phyloP scores from a whole-genome alignment of 2,329 filamentous ascomycete genomes.

The Fusarium piperis region DNA sequence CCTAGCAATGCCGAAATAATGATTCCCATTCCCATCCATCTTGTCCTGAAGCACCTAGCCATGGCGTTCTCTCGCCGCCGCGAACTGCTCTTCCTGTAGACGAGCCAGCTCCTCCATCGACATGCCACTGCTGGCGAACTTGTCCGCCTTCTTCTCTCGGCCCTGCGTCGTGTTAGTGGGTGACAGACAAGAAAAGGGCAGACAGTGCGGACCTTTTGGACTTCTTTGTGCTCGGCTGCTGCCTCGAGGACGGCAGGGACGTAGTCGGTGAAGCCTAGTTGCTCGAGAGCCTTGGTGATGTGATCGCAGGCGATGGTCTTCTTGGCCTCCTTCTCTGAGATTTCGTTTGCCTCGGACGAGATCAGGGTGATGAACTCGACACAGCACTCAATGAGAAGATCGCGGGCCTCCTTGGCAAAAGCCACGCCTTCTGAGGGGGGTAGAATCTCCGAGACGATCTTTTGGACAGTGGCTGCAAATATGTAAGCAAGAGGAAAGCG shows the following conservation, averaged over 20 bases:
- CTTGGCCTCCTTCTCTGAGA: slow-evolving; percentile 97
- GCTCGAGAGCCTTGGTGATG: slow-evolving; percentile 92
- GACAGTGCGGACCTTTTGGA: slow-evolving; percentile 77
- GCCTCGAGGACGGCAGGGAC: slow-evolving; percentile 87
- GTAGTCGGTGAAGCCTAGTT: slow-evolving; percentile 93
- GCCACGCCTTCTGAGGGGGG: slow-evolving; percentile 78
- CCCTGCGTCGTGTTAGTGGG: slow-evolving; percentile 68
- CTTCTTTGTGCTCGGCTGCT: slow-evolving; percentile 90
- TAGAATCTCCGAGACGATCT: slow-evolving; percentile 94
- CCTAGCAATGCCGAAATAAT: slow-evolving; percentile 48
- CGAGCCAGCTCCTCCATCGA: slow-evolving; percentile 88
- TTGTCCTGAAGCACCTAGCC: slow-evolving; percentile 31
- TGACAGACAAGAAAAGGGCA: slow-evolving; percentile 30
- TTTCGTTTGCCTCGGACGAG: slow-evolving; percentile 98
- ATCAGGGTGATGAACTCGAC: slow-evolving; percentile 99
- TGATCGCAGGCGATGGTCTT: slow-evolving; percentile 99
- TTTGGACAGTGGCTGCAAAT: slow-evolving; percentile 71
- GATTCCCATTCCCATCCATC: slow-evolving; percentile 31
- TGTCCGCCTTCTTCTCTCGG: slow-evolving; percentile 96
- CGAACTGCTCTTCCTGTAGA: slow-evolving; percentile 92
- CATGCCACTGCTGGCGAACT: slow-evolving; percentile 94
- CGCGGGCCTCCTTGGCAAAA: slow-evolving; percentile 94
- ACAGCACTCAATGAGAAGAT: slow-evolving; percentile 96
- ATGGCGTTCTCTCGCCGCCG: slow-evolving; percentile 66
- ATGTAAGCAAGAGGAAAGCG: slow-evolving; percentile 40